Base-by-base conservation (phyloP, 2,329 filamentous ascomycete species). In the Scytalidium lignicola region DNA sequence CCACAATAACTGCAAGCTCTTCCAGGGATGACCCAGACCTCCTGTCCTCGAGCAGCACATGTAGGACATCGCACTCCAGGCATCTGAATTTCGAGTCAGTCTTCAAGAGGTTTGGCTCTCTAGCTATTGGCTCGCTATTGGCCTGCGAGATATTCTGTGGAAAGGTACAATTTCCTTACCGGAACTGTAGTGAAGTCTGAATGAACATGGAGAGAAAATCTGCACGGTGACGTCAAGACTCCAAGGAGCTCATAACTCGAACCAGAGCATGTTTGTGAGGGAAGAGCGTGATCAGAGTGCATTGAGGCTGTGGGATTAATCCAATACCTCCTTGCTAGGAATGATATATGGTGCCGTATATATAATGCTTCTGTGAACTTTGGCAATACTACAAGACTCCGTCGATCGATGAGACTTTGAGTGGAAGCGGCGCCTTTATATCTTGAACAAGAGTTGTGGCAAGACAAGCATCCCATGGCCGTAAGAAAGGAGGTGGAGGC, bases 11-110 rank as follows among this genome's bases (percentile, higher is more conserved):
- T 70, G 58, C 76, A 80, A 45, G 66, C 65, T 49, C 73, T 70
- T 46, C 76, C 76, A 26, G 74, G 75, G 52, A 78, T 75, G 20
- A 80, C 76, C 76, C 76, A 80, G 41, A 75, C 73, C 57, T 79
- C 76, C 52, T 73, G 67, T 51, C 76, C 76, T 42, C 68, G 65
- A 40, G 65, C 60, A 45, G 70, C 68, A 56, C 76, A 80, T 3
- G 70, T 78, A 43, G 75, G 74, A 60, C 76, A 80, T 56, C 70
- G 67, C 21, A 77, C 74, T 9, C 76, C 76, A 3, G 76, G 71
- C 51, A 77, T 70, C 62, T 69, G 51, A 50, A 44, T 22, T 20
- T 44, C 21, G 41, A 37, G 46, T 60, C 26, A 60, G 48, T 39
- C 44, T 8, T 28, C 15, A 41, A n/a, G n/a, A n/a, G n/a, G n/a